Evolutionary conservation across 1,139 yeast species (phyloP).

Genomic region (Kurtzmaniella quercitrusa): DNA sequence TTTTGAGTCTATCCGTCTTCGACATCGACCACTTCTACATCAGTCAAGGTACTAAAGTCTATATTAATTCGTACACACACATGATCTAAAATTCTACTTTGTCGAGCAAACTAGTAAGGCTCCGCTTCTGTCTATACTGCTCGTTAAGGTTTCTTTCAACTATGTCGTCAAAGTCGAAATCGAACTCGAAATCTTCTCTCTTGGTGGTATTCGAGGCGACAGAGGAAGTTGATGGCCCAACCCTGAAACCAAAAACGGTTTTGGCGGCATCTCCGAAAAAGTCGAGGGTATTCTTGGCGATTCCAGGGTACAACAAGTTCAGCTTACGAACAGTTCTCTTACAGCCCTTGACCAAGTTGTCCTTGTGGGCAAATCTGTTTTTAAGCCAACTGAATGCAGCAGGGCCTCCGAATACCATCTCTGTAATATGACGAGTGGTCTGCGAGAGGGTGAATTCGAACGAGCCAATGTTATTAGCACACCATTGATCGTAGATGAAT

Average conservation of each 20-base stretch:
- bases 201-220: not conserved
- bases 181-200: not conserved
- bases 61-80: no score
- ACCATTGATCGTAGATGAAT: conserved; percentile 28
- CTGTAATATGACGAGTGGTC: conserved; percentile 25
- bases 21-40: no score
- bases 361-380: conserved; percentile 16
- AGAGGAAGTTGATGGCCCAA: conserved; percentile 4
- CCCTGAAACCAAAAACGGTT: conserved; percentile 3
- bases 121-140: not conserved
- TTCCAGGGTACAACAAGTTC: conserved; percentile 6
- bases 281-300: not conserved
- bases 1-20: no score
- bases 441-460: conserved; percentile 24
- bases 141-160: conserved; percentile 3
- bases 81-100: not conserved
- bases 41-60: no score
- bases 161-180: conserved; percentile 5
- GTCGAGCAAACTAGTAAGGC: not conserved
- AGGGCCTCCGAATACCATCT: conserved; percentile 22
- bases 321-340: conserved; percentile 1
- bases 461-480: conserved; percentile 26
- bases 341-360: conserved; percentile 25
- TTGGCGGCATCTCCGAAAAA: conserved; percentile 1
- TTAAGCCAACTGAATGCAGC: conserved; percentile 27